These are phyloP conservation scores for Penicillium psychrosexuale DNA, from an alignment of 2,329 filamentous ascomycete genomes.

Conservation along the genomic window DNA sequence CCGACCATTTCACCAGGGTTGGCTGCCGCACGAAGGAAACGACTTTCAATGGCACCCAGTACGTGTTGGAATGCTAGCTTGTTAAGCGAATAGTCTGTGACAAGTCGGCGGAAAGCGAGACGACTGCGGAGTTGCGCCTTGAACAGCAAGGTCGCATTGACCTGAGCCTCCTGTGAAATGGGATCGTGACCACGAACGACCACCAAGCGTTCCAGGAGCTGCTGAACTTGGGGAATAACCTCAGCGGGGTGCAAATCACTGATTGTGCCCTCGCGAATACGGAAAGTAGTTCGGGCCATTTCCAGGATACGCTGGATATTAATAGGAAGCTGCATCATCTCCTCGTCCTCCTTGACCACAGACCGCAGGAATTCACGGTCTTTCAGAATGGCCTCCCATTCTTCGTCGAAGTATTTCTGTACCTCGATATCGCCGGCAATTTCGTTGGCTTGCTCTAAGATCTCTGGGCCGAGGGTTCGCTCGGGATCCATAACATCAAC, in stretches of 20 bases:
- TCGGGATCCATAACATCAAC: constrained; percentile 78
- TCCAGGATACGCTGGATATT: constrained; percentile 90
- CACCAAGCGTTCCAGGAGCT: constrained; percentile 71
- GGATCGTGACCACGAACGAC: constrained; percentile 82
- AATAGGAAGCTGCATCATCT: constrained; percentile 85
- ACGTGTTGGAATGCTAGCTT: constrained; percentile 91
- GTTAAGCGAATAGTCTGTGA: constrained; percentile 79
- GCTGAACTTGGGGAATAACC: constrained; percentile 74
- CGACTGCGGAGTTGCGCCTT: constrained; percentile 87
- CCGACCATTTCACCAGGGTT: constrained; percentile 98
- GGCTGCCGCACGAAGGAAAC: constrained; percentile 81
- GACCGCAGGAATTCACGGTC: constrained; percentile 73
- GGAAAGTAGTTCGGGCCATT: constrained; percentile 84
- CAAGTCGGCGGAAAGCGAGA: constrained; percentile 88
- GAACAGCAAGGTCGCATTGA: constrained; percentile 84
- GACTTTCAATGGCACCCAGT: constrained; percentile 81
- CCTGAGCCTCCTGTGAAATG: constrained; percentile 81
- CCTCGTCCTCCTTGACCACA: constrained; percentile 73
- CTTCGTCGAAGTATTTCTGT: constrained; percentile 80
- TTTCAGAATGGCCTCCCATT: constrained; percentile 74
- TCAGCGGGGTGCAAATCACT: constrained; percentile 88
- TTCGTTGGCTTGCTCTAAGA: constrained; percentile 82
- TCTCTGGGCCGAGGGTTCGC: constrained; percentile 61
- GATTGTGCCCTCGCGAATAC: constrained; percentile 77
- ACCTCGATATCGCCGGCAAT: constrained; percentile 83